Conservation (phyloP, 2,329 filamentous ascomycete species). For the Didymella pinodella region DNA sequence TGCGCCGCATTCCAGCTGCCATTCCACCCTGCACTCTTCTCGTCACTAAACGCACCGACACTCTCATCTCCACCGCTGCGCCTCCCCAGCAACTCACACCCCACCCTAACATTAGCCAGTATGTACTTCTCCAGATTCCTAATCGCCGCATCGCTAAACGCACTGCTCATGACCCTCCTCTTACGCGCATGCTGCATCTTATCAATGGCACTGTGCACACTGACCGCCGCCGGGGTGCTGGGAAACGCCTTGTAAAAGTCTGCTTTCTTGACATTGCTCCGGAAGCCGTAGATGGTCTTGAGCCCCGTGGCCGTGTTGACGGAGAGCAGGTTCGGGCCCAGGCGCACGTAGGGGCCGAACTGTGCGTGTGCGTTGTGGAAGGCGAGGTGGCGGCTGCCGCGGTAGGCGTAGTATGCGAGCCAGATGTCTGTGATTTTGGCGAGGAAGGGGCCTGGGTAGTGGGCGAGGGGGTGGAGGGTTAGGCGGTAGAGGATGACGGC, state of each 20-base stretch:
- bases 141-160: slow-evolving; percentile 57
- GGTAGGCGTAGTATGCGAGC: slow-evolving; percentile 72
- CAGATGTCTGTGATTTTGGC: slow-evolving; percentile 50
- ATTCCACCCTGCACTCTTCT: slow-evolving; percentile 50
- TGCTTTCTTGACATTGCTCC: slow-evolving; percentile 59
- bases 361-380: slow-evolving; percentile 74
- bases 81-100: slow-evolving; percentile 47
- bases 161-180: slow-evolving; percentile 56
- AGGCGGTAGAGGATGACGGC: slow-evolving; percentile 50
- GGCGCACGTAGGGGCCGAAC: slow-evolving; percentile 77
- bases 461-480: slow-evolving; percentile 54
- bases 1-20: slow-evolving; percentile 55
- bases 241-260: slow-evolving; percentile 59
- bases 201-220: slow-evolving; percentile 57
- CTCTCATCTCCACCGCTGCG: slow-evolving; percentile 18
- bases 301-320: slow-evolving; percentile 71
- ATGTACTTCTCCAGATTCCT: slow-evolving; percentile 58
- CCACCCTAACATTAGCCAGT: slow-evolving; percentile 53
- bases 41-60: slow-evolving; percentile 11
- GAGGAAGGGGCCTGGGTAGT: slow-evolving; percentile 54
- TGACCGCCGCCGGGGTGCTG: slow-evolving; percentile 52
- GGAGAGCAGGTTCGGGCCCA: slow-evolving; percentile 78
- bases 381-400: slow-evolving; percentile 76
- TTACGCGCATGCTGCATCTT: slow-evolving; percentile 57
- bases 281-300: slow-evolving; percentile 60